Evolutionary conservation across 2,329 filamentous ascomycete species (phyloP), one percentile per base, ranked within the genome.

Genomic region (Fusarium devonianum): DNA sequence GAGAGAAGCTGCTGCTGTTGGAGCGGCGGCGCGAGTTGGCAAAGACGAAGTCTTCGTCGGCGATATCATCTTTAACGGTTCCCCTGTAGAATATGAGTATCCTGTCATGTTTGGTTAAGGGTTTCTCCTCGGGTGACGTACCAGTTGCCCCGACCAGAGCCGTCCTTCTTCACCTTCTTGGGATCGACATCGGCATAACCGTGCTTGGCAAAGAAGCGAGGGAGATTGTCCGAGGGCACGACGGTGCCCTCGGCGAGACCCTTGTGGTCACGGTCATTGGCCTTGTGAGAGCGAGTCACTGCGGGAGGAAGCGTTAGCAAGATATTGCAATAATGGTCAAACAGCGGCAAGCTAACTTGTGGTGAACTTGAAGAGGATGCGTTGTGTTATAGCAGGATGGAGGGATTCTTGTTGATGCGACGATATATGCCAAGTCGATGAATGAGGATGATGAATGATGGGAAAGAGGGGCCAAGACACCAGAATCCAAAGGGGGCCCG

Each of bases 211-310:
- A 97, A 97, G 84, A 89, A 97, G 69, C 92, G 90, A 69, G 94
- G 93, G 19, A 96, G 77, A 66, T 88, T 83, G 63, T 94, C 88
- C 59, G 88, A 81, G 45, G 84, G 79, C 40, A 80, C 73, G 54
- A 84, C 86, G 49, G 84, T 86, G 70, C 88, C 89, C 66, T 94
- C 89, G 62, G 88, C 87, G 63, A 90, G 77, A 68, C 83, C 88
- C 67, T 85, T 85, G 78, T 96, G 89, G 80, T 95, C 89, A 77
- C 92, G 92, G 75, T 96, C 91, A 78, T 92, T 96, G 79, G 82
- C 84, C 81, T 97, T 99, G 85, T 93, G 90, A 61, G 93, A 95
- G 73, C 94, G 93, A 79, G 94, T 97, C 93, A 99, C 92, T 96
- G 64, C 11, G 29, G 21, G 33, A 30, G 21, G 17, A 34, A 55